Evolutionary conservation across 257 asterid species (phyloP).

Genomic region (Schizonepeta tenuifolia): DNA sequence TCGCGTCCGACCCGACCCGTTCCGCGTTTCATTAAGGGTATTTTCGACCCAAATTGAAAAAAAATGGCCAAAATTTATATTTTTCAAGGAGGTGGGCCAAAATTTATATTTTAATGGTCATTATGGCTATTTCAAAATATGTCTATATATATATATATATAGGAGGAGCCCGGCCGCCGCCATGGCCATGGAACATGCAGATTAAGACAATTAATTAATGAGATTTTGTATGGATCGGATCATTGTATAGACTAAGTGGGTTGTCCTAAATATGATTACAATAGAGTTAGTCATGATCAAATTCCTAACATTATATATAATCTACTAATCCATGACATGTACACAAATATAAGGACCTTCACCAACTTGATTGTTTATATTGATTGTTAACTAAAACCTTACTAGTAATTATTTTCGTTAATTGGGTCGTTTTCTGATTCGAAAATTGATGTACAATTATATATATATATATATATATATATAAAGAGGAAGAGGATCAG

Average conservation of each 20-base stretch:
- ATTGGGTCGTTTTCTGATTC: neutral
- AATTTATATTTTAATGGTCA: too few relatives aligned
- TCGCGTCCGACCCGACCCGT: too few relatives aligned
- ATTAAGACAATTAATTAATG: conserved; percentile 32
- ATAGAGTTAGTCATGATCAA: conserved; percentile 37
- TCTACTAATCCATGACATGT: neutral
- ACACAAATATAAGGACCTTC: neutral
- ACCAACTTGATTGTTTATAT: conserved; percentile 12
- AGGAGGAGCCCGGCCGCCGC: neutral
- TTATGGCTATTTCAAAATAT: too few relatives aligned
- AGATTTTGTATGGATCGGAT: neutral
- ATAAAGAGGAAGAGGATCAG: too few relatives aligned
- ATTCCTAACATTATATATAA: neutral
- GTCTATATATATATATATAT: too few relatives aligned
- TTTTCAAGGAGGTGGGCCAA: too few relatives aligned
- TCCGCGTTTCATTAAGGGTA: too few relatives aligned
- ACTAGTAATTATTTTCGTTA: neutral
- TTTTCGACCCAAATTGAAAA: too few relatives aligned
- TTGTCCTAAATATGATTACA: conserved; percentile 25
- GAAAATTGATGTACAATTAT: neutral
- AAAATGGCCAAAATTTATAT: too few relatives aligned
- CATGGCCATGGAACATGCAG: neutral
- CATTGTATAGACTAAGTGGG: conserved; percentile 3
- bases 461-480: too few relatives aligned
- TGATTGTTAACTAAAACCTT: neutral